phyloP scores from a whole-genome alignment of 2,329 filamentous ascomycete species.

The Hypomyces rosellus region DNA sequence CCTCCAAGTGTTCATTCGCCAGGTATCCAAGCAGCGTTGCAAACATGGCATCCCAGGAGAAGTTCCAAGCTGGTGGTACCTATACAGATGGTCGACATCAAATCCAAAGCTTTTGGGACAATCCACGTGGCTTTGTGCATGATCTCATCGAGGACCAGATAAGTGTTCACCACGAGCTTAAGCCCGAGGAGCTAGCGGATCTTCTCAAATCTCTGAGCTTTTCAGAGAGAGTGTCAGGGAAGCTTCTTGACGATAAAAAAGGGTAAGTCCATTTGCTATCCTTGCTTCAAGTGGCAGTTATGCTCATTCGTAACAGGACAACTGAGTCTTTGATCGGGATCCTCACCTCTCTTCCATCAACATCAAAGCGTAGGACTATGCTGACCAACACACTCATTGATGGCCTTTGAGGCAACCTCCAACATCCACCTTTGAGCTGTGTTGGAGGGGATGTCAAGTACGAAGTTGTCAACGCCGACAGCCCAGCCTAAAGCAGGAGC shows the following conservation, averaged over 20 bases:
- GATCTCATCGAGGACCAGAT: too few relatives aligned
- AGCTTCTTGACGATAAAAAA: constrained; percentile 53
- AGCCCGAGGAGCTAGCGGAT: constrained; percentile 19
- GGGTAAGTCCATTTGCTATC: constrained; percentile 20
- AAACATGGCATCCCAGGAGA: too few relatives aligned
- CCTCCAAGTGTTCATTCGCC: too few relatives aligned
- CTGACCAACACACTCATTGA: neutral
- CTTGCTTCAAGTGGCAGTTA: neutral
- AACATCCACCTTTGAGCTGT: constrained; percentile 15
- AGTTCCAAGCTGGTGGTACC: too few relatives aligned
- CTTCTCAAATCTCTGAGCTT: constrained; percentile 26
- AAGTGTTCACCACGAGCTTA: too few relatives aligned
- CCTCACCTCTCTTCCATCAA: constrained; percentile 20
- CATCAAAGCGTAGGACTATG: neutral
- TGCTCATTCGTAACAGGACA: constrained; percentile 24
- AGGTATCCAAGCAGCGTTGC: too few relatives aligned
- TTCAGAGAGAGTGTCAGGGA: constrained; percentile 30
- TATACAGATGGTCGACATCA: too few relatives aligned
- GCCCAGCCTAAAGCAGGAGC: constrained; percentile 7
- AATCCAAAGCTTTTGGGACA: too few relatives aligned
- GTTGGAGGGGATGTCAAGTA: constrained; percentile 21
- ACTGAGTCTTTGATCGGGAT: constrained; percentile 37
- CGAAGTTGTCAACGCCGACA: neutral
- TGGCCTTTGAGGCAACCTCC: neutral
- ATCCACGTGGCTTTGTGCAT: too few relatives aligned